Evolutionary conservation across 1,139 yeast genomes (phyloP), one percentile per base, ranked within the genome.

Genomic region (Blastobotrys arbuscula): DNA sequence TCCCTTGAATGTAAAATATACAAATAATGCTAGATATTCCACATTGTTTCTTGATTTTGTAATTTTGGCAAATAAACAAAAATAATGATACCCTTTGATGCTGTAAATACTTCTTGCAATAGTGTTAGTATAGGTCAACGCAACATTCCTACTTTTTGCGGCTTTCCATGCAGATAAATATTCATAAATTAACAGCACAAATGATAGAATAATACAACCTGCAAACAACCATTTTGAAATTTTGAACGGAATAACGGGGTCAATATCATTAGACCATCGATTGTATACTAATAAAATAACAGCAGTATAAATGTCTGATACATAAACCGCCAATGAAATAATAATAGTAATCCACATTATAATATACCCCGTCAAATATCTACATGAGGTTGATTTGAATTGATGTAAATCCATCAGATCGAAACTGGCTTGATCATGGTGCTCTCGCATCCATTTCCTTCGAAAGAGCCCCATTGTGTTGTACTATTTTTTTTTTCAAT

Each of bases 151-250:
- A 3, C 87, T 79, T 44, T 76, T 69, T 57, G 74, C 80, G 16
- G 83, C 74, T 45, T 75, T 73, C 26, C 78, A 68, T 1, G 89
- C 94, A 68, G 79, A 71, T 6, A 79, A 57, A 66, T 78, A 72
- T 51, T 82, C 85, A 64, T 79, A 79, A 1, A 79, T 55, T 43
- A 84, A 61, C 26, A 85, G 70, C 7, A 77, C 68, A 48, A 85
- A 72, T 21, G 92, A 82, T 51, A 86, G 77, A n/a, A 88, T 75
- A 53, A 88, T 88, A 63, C 96, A 88, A 1, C 84, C 88, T 9
- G 90, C 82, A 63, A 87, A 88, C 15, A 88, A 71, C 89, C 95
- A 84, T 62, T 85, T 81, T 47, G 94, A 79, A 51, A 76, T 82
- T 62, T 60, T 74, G 69, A 76, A 79, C 53, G 75, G 85, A 62